These are phyloP conservation scores for Trypanosoma theileri DNA, from an alignment of 208 protist genomes.

Conservation along the genomic window DNA sequence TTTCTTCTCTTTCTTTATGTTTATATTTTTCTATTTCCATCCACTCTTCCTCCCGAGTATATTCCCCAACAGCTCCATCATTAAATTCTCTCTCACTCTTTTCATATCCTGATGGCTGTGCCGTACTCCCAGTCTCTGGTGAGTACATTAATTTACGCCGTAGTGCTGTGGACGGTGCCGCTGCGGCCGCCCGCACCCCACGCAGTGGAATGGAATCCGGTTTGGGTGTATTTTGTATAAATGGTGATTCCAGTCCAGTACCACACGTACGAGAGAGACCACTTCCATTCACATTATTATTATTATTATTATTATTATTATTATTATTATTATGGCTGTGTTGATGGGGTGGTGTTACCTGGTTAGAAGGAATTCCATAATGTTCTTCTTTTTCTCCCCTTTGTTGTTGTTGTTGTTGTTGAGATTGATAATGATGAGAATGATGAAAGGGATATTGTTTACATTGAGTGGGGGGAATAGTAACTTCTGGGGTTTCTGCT, in stretches of 20 bases:
- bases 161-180: background rate
- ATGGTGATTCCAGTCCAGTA: background rate
- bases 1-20: no score
- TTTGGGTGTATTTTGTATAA: constrained; percentile 15
- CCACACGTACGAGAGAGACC: no score
- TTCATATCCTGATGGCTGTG: background rate
- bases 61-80: no score
- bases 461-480: background rate
- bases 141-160: constrained; percentile 8
- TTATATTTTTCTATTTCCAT: no score
- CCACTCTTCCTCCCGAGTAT: no score
- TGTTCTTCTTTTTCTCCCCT: no score
- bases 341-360: no score
- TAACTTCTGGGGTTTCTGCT: background rate
- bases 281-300: no score
- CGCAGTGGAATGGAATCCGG: background rate
- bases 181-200: background rate
- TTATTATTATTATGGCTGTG: no score
- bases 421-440: background rate
- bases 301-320: no score
- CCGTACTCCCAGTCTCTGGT: background rate
- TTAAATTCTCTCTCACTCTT: background rate
- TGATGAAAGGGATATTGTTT: background rate
- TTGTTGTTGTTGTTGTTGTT: background rate
- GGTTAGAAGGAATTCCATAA: no score